Evolutionary conservation across 2,329 filamentous ascomycete species (phyloP), one percentile per base, ranked within the genome.

Genomic region (Dactylellina drechsleri): DNA sequence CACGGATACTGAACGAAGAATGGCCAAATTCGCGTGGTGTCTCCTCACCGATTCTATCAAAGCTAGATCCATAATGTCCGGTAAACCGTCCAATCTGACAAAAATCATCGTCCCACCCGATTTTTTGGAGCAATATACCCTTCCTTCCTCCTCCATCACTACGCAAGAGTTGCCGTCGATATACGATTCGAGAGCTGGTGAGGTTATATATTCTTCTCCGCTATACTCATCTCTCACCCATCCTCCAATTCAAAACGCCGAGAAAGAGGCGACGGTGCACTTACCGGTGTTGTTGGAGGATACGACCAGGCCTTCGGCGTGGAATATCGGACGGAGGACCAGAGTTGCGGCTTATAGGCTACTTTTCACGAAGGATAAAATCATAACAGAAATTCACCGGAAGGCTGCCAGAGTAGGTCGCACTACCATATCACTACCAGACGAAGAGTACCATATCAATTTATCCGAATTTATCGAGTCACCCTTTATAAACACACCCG

Each of bases 251-350:
- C 40, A 31, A 49, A 8, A 1, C 10, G 4, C 12, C 3, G 16
- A 41, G 23, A 57, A 58, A 8, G 54, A 26, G 31, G 18, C 57
- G 7, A 26, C 65, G 43, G 16, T 74, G 2, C 67, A 74, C 13
- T 36, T 74, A 8, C 70, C 70, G 1, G 70, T 64, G 0, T n/a
- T 74, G 4, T 1, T 64, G 12, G 70, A 74, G 16, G 70, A 74
- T 59, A 31, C 58, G 16, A 49, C 62, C 2, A 66, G 50, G 20
- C 40, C 56, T 4, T 67, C 70, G 10, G 70, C 31, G 0, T 74
- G 70, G 70, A 64, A 10, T 26, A 43, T 74, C 7, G 70, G 70
- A 1, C 20, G 23, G 13, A 41, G 16, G 15, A 23, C 53, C 2
- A 59, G 70, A 7, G 53, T 31, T 20, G 12, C 28, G 2, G 62